These are phyloP conservation scores for Phytophthora quininea DNA, from an alignment of 352 stramenopile genomes.

Conservation along the genomic window DNA sequence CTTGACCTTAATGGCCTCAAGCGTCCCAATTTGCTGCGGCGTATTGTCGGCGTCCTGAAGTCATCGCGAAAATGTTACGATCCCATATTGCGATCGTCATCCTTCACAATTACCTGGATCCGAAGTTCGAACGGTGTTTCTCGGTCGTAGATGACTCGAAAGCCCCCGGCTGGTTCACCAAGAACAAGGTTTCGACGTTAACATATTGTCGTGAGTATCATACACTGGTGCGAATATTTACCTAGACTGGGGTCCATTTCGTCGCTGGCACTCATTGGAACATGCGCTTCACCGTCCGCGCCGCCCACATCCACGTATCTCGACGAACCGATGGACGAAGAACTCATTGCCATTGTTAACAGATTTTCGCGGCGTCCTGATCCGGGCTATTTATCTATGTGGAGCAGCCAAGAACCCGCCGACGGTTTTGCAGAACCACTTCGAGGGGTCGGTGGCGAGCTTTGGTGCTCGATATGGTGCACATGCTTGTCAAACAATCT, in stretches of 20 bases:
- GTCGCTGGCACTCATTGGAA: slow-evolving; percentile 57
- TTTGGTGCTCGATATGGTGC: not conserved
- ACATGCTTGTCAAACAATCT: slow-evolving; percentile 14
- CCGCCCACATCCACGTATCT: slow-evolving; percentile 40
- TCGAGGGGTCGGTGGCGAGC: slow-evolving; percentile 15
- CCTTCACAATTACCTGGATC: slow-evolving; percentile 64
- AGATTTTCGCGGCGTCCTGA: not conserved
- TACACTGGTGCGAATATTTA: slow-evolving; percentile 10
- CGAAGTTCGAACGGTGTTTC: slow-evolving; percentile 92
- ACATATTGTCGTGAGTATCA: not conserved
- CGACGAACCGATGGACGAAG: slow-evolving; percentile 39
- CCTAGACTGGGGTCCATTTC: slow-evolving; percentile 85
- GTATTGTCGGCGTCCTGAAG: slow-evolving; percentile 77
- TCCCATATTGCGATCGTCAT: not conserved
- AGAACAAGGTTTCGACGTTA: too few relatives aligned
- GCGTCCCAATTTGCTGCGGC: slow-evolving; percentile 90
- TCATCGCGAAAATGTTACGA: not conserved
- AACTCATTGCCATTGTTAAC: slow-evolving; percentile 44
- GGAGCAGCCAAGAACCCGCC: not conserved
- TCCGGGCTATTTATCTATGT: slow-evolving; percentile 7
- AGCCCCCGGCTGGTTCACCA: slow-evolving; percentile 60
- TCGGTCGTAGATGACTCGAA: slow-evolving; percentile 91
- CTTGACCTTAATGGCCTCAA: slow-evolving; percentile 95
- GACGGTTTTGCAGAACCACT: slow-evolving; percentile 22
- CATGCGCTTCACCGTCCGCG: slow-evolving; percentile 36